phyloP scores from a whole-genome alignment of 1,284 basidiomycete genomes.

The Heliocybe sulcata region DNA sequence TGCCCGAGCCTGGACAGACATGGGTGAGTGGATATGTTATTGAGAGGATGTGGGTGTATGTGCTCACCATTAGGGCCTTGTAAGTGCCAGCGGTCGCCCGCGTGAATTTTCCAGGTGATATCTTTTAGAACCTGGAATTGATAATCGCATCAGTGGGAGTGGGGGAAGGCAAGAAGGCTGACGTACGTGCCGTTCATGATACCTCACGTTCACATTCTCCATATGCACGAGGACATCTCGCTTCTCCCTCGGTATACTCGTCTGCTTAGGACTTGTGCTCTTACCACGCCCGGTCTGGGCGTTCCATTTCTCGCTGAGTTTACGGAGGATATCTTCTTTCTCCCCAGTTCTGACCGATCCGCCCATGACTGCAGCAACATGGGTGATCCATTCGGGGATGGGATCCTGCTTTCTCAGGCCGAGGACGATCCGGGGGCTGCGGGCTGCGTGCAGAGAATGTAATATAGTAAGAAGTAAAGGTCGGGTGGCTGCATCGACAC shows the following conservation, averaged over 20 bases:
- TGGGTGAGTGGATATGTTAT: neutral
- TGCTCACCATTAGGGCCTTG: conserved; percentile 75
- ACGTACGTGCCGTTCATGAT: conserved; percentile 54
- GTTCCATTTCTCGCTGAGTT: neutral
- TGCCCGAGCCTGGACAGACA: conserved; percentile 71
- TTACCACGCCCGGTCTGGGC: neutral
- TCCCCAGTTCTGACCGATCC: conserved; percentile 38
- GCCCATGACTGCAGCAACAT: conserved; percentile 57
- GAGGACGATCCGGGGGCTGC: conserved; percentile 61
- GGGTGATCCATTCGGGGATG: conserved; percentile 78
- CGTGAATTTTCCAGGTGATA: conserved; percentile 74
- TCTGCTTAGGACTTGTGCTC: neutral
- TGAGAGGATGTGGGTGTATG: neutral
- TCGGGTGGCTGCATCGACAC: conserved; percentile 60
- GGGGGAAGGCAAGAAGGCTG: conserved; percentile 1
- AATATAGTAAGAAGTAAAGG: conserved; percentile 54
- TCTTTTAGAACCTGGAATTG: conserved; percentile 57
- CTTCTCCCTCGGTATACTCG: neutral
- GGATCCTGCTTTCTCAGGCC: conserved; percentile 78
- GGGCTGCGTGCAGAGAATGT: conserved; percentile 43
- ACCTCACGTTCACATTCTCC: conserved; percentile 64
- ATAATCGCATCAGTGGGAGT: neutral
- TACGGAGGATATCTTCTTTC: conserved; percentile 30
- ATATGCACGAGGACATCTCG: conserved; percentile 49
- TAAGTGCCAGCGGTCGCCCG: conserved; percentile 84